Conservation (phyloP, 2,329 filamentous ascomycete genomes). For the Calonectria ilicicola region DNA sequence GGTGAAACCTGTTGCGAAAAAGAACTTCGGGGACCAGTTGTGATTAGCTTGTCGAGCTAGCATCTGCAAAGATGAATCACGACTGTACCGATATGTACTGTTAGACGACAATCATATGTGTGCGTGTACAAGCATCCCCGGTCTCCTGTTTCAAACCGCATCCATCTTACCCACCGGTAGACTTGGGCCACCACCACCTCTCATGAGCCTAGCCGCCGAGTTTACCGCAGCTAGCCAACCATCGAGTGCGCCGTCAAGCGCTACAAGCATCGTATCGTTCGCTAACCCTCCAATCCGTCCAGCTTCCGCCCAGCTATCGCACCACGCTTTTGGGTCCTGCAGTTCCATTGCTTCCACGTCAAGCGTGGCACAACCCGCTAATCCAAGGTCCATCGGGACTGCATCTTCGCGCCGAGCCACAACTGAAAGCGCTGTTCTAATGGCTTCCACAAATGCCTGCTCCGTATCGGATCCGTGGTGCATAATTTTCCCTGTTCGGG, state of each 20-base stretch:
- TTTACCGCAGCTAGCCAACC: conserved; percentile 30
- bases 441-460: conserved; percentile 33
- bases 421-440: conserved; percentile 30
- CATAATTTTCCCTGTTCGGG: not conserved
- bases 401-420: conserved; percentile 27
- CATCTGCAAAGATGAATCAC: conserved; percentile 15
- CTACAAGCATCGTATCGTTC: conserved; percentile 29
- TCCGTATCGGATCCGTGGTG: conserved; percentile 6
- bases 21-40: not conserved
- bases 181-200: conserved; percentile 14
- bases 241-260: conserved; percentile 30
- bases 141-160: conserved; percentile 23
- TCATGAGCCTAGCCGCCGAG: conserved; percentile 29
- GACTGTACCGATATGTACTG: not conserved
- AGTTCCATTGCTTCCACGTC: conserved; percentile 33
- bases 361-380: conserved; percentile 33
- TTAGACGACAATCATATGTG: not conserved
- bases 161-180: conserved; percentile 31
- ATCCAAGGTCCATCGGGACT: conserved; percentile 27
- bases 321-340: conserved; percentile 27
- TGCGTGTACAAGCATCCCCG: conserved; percentile 5
- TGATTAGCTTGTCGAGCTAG: not conserved
- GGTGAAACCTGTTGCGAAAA: conserved; percentile 10
- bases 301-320: conserved; percentile 21
- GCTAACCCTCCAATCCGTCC: conserved; percentile 13